Conservation (phyloP, 1,284 basidiomycete species). For the Pseudomicrostroma phylloplanum region DNA sequence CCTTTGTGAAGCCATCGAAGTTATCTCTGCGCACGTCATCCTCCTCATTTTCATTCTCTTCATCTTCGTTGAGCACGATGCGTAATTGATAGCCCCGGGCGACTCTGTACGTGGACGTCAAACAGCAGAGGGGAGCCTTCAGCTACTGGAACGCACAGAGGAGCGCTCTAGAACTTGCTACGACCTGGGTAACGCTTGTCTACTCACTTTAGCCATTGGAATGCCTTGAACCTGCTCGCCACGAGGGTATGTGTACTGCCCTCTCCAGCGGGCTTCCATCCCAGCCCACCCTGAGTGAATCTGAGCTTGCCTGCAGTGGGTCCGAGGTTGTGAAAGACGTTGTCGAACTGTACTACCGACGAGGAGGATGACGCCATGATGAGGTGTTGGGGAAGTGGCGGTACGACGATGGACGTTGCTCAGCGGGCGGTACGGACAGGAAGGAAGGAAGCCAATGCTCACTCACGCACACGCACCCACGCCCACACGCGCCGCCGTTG, state of each 20-base stretch:
- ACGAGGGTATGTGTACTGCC: slow-evolving; percentile 57
- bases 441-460: no score
- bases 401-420: no score
- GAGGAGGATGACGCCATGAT: no score
- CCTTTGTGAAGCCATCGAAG: slow-evolving; percentile 91
- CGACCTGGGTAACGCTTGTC: no score
- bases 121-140: background rate
- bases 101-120: slow-evolving; percentile 57
- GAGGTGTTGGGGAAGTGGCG: no score
- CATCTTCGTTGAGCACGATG: slow-evolving; percentile 58
- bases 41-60: slow-evolving; percentile 57
- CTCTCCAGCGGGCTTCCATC: slow-evolving; percentile 34
- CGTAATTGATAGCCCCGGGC: slow-evolving; percentile 85
- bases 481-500: no score
- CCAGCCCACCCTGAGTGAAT: slow-evolving; percentile 43
- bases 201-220: slow-evolving; percentile 67
- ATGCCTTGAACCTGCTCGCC: slow-evolving; percentile 73
- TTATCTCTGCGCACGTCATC: slow-evolving; percentile 58
- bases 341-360: slow-evolving; percentile 62
- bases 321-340: slow-evolving; percentile 68
- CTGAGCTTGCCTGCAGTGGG: slow-evolving; percentile 65
- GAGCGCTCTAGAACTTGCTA: no score
- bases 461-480: no score
- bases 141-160: no score
- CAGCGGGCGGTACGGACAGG: no score